Percentiles rank a stretch among this genome's conserved stretches.
These are phyloP conservation scores for Tetrapisispora pingtungensis DNA, from an alignment of 805 yeast species.

Conservation along the genomic window DNA sequence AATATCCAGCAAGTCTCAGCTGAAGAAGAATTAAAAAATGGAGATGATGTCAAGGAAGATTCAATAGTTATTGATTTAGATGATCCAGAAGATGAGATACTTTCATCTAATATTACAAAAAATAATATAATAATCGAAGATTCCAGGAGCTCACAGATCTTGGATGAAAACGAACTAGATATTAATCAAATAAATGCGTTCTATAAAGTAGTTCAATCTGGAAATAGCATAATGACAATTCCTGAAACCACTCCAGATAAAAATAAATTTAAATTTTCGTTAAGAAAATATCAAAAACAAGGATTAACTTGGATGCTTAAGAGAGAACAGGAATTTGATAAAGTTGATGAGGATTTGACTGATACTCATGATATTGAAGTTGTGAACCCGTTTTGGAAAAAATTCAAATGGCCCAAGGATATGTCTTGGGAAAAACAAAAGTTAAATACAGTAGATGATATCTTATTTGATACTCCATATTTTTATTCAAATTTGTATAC, in stretches of 20 bases:
- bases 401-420: constrained; percentile 62
- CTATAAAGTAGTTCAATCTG: constrained; percentile 61
- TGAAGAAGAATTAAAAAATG: constrained; percentile 11
- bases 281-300: constrained; percentile 73
- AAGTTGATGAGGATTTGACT: constrained; percentile 8
- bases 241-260: constrained; percentile 51
- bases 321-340: constrained; percentile 52
- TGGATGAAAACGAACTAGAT: constrained; percentile 26
- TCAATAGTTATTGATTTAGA: constrained; percentile 16
- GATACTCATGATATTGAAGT: constrained; percentile 24
- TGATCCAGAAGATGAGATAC: neutral
- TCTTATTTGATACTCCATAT: constrained; percentile 9
- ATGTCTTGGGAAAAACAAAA: constrained; percentile 30
- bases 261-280: constrained; percentile 41
- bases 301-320: constrained; percentile 87
- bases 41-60: constrained; percentile 6
- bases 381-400: constrained; percentile 80
- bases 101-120: neutral
- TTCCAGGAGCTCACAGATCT: constrained; percentile 9
- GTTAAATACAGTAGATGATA: constrained; percentile 6
- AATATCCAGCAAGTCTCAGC: constrained; percentile 16
- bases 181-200: constrained; percentile 59
- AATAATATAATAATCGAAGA: neutral
- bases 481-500: constrained; percentile 74
- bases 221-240: constrained; percentile 42